Evolutionary conservation across 352 stramenopile species (phyloP).

Genomic region (Plasmopara muralis): DNA sequence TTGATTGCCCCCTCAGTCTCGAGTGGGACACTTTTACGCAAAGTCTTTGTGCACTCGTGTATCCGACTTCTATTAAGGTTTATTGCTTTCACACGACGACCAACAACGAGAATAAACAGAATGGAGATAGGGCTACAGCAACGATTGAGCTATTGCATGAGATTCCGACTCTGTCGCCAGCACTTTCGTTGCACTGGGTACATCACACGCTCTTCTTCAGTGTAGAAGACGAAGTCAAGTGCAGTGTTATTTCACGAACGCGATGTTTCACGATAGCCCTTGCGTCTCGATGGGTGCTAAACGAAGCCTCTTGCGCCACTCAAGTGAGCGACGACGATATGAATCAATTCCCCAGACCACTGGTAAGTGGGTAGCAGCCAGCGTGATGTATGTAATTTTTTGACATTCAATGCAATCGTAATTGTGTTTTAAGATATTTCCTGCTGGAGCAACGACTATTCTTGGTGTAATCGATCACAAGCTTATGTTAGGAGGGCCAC

Average conservation of each 20-base stretch:
- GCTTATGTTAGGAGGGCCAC: conserved; percentile 40
- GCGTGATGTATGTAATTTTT: neutral
- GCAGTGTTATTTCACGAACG: conserved; percentile 52
- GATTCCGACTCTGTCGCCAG: conserved; percentile 36
- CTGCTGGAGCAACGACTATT: conserved; percentile 37
- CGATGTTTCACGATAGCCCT: conserved; percentile 57
- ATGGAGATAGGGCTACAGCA: conserved; percentile 7
- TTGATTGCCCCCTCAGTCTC: conserved; percentile 53
- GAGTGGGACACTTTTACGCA: conserved; percentile 51
- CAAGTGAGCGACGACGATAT: conserved; percentile 26
- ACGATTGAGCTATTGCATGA: conserved; percentile 43
- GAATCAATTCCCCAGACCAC: conserved; percentile 40
- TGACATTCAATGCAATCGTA: conserved; percentile 1
- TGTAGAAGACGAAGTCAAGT: conserved; percentile 53
- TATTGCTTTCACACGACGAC: conserved; percentile 29
- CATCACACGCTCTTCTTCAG: conserved; percentile 66
- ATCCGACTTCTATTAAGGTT: conserved; percentile 38
- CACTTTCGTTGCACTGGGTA: conserved; percentile 50
- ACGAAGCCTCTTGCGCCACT: conserved; percentile 25
- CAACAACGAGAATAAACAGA: conserved; percentile 7
- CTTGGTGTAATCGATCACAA: conserved; percentile 42
- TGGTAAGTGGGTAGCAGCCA: conserved; percentile 19
- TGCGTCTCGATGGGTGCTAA: conserved; percentile 33
- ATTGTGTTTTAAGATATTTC: conserved; percentile 25
- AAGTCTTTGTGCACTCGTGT: conserved; percentile 55